Conservation (phyloP, 2,329 filamentous ascomycete genomes). For the Elsinoe fawcettii region DNA sequence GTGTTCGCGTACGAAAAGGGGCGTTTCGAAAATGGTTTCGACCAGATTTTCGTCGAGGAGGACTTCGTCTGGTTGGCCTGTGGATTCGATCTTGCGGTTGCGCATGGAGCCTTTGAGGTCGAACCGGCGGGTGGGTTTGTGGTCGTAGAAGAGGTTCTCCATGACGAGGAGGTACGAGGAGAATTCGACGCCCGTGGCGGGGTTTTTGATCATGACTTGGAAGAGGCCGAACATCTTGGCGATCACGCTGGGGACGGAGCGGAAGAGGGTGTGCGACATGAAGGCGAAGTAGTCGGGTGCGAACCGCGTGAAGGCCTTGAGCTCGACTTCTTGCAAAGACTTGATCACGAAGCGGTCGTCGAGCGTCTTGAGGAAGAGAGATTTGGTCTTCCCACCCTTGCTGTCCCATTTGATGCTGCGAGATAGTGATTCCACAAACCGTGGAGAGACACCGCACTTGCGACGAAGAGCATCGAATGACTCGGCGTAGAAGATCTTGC, state of each 20-base stretch:
- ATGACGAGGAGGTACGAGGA: slow-evolving; percentile 92
- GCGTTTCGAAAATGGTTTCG: slow-evolving; percentile 96
- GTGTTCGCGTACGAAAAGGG: slow-evolving; percentile 89
- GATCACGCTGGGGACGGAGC: slow-evolving; percentile 86
- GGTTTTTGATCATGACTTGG: slow-evolving; percentile 94
- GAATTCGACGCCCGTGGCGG: slow-evolving; percentile 81
- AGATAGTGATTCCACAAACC: slow-evolving; percentile 90
- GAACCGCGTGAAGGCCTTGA: slow-evolving; percentile 87
- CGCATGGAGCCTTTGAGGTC: slow-evolving; percentile 98
- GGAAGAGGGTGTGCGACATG: slow-evolving; percentile 93
- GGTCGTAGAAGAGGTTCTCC: slow-evolving; percentile 97
- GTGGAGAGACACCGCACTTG: slow-evolving; percentile 87
- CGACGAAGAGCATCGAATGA: slow-evolving; percentile 91
- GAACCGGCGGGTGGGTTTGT: slow-evolving; percentile 69
- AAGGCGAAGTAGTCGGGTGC: slow-evolving; percentile 96
- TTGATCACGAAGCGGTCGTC: slow-evolving; percentile 93
- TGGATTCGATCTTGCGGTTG: slow-evolving; percentile 93
- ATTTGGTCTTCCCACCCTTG: slow-evolving; percentile 95
- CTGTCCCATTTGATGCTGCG: slow-evolving; percentile 97
- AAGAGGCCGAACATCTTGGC: slow-evolving; percentile 99
- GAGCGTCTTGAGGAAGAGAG: slow-evolving; percentile 90
- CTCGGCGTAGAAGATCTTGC: slow-evolving; percentile 97
- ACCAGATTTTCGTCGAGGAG: slow-evolving; percentile 98
- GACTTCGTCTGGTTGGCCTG: slow-evolving; percentile 92
- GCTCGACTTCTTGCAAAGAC: slow-evolving; percentile 82